phyloP scores from a whole-genome alignment of 2,329 filamentous ascomycete genomes.

The Clonostachys solani region DNA sequence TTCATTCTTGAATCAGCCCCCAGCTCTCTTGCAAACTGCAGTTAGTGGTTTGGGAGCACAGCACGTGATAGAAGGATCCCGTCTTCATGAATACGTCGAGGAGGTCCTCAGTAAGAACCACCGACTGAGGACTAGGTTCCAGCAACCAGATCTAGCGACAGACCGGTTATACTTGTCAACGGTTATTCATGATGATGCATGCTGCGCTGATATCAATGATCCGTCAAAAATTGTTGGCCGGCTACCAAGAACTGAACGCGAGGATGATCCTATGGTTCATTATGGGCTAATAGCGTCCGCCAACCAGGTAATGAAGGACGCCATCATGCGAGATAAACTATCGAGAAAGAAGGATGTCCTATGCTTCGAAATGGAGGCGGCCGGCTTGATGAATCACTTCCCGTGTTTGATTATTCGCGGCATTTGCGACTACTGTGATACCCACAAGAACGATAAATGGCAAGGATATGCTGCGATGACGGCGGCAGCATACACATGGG shows the following conservation, averaged over 20 bases:
- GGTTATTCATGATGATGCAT: not conserved
- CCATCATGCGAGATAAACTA: slow-evolving; percentile 22
- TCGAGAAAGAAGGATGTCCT: slow-evolving; percentile 11
- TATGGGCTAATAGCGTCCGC: slow-evolving; percentile 23
- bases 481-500: slow-evolving; percentile 15
- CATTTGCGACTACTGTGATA: slow-evolving; percentile 24
- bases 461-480: slow-evolving; percentile 15
- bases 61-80: not conserved
- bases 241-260: slow-evolving; percentile 19
- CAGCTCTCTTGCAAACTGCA: not conserved
- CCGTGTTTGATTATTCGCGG: slow-evolving; percentile 23
- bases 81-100: not conserved
- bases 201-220: not conserved
- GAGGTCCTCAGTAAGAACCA: not conserved
- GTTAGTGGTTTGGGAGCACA: not conserved
- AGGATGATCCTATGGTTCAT: slow-evolving; percentile 12
- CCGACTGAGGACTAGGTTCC: not conserved
- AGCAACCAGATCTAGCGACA: not conserved
- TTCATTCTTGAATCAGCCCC: slow-evolving; percentile 1
- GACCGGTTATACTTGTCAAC: not conserved
- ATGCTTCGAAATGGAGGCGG: slow-evolving; percentile 2
- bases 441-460: slow-evolving; percentile 18
- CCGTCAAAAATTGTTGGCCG: slow-evolving; percentile 25
- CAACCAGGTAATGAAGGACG: slow-evolving; percentile 10
- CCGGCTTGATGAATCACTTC: slow-evolving; percentile 15